These are phyloP conservation scores for Nakazawaea ernobii DNA, from an alignment of 805 yeast species.

Conservation along the genomic window DNA sequence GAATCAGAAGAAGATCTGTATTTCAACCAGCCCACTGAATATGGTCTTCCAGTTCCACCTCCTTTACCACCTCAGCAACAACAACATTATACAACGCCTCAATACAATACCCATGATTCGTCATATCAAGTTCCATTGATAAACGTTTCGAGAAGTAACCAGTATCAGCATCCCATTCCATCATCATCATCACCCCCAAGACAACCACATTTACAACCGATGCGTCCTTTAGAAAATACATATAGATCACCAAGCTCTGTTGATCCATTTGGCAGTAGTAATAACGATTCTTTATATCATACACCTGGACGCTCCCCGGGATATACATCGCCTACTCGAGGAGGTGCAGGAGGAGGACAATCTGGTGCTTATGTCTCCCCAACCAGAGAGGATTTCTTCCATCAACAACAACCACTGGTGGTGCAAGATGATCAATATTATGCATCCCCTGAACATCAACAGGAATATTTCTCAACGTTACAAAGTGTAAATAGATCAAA, in stretches of 20 bases:
- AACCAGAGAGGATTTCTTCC: neutral
- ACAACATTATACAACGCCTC: neutral
- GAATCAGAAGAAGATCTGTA: neutral
- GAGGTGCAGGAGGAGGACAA: too few species aligned
- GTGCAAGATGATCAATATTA: neutral
- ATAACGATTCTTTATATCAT: neutral
- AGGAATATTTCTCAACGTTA: slow-evolving; percentile 3
- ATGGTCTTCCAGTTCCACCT: neutral
- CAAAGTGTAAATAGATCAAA: slow-evolving; percentile 2
- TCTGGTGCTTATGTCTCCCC: neutral
- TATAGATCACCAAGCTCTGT: neutral
- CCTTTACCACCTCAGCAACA: neutral
- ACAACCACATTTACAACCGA: neutral
- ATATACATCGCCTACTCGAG: neutral
- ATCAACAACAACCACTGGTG: neutral
- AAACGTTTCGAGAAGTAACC: neutral
- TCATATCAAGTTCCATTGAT: neutral
- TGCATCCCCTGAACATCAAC: neutral
- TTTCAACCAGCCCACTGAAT: neutral
- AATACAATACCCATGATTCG: neutral
- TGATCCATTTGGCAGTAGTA: neutral
- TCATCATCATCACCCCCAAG: neutral
- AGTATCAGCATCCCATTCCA: neutral
- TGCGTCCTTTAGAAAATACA: neutral
- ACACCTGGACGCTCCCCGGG: neutral